Conservation (phyloP, 345 rosid genomes). For the Linum tenue region DNA sequence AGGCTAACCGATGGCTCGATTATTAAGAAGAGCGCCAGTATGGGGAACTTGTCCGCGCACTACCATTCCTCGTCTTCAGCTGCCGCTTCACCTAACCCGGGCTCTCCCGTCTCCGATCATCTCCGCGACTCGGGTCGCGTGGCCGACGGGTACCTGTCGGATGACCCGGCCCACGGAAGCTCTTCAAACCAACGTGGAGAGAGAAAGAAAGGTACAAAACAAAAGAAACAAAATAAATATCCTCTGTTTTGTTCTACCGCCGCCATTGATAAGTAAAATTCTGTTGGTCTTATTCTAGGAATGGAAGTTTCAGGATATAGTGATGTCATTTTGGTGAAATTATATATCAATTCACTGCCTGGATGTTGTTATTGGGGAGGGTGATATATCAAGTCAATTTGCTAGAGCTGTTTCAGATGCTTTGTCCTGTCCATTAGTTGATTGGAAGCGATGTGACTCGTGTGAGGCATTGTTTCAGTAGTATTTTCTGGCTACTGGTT, state of each 20-base stretch:
- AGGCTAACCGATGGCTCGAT: slow-evolving; percentile 82
- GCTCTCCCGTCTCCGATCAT: slow-evolving; percentile 61
- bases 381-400: too few relatives aligned
- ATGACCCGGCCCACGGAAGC: slow-evolving; percentile 58
- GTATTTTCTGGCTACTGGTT: too few relatives aligned
- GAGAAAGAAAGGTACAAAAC: slow-evolving; percentile 50
- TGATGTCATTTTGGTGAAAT: too few relatives aligned
- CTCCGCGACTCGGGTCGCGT: slow-evolving; percentile 31
- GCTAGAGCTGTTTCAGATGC: too few relatives aligned
- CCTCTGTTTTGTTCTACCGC: neutral
- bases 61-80: slow-evolving; percentile 61
- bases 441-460: too few relatives aligned
- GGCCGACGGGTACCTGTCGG: slow-evolving; percentile 69
- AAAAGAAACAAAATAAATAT: slow-evolving; percentile 18
- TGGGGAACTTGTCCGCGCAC: slow-evolving; percentile 69
- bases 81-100: slow-evolving; percentile 53
- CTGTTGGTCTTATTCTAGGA: too few relatives aligned
- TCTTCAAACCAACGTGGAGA: slow-evolving; percentile 59
- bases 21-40: slow-evolving; percentile 92
- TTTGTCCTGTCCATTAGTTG: too few relatives aligned
- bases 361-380: too few relatives aligned
- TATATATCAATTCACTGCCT: too few relatives aligned
- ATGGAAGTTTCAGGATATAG: too few relatives aligned
- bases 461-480: too few relatives aligned
- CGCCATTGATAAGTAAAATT: too few relatives aligned